A percentile compares a stretch with the other conserved stretches of the same genome.
These are phyloP conservation scores for Phytopythium cucurbitacearum DNA, from an alignment of 352 stramenopile species.

Conservation along the genomic window DNA sequence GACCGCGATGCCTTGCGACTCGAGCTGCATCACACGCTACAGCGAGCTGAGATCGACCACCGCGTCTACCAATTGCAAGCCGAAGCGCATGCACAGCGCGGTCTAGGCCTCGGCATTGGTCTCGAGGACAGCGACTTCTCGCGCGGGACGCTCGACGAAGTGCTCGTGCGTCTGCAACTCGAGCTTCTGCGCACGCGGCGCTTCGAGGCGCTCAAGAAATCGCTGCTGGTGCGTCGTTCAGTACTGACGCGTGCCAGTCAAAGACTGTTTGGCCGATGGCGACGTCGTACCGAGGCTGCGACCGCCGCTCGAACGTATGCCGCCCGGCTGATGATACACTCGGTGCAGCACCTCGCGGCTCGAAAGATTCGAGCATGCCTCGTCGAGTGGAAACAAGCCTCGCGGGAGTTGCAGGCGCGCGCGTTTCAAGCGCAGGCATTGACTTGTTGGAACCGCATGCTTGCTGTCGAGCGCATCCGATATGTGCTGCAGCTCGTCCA, in stretches of 20 bases:
- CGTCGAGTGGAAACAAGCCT: slow-evolving; percentile 35
- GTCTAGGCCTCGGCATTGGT: not conserved
- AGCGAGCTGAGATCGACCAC: slow-evolving; percentile 62
- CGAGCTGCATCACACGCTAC: slow-evolving; percentile 55
- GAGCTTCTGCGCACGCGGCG: slow-evolving; percentile 57
- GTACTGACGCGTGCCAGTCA: slow-evolving; percentile 27
- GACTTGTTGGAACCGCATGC: slow-evolving; percentile 63
- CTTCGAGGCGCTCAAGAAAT: slow-evolving; percentile 60
- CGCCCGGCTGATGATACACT: slow-evolving; percentile 39
- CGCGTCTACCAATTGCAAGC: slow-evolving; percentile 43
- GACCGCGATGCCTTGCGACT: slow-evolving; percentile 63
- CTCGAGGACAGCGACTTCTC: slow-evolving; percentile 29
- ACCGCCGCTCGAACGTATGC: slow-evolving; percentile 23
- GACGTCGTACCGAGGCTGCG: slow-evolving; percentile 21
- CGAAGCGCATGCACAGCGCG: slow-evolving; percentile 11
- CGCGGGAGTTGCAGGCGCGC: slow-evolving; percentile 28
- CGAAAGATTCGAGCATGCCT: slow-evolving; percentile 27
- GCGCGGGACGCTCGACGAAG: slow-evolving; percentile 50
- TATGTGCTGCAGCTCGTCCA: slow-evolving; percentile 34
- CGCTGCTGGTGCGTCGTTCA: slow-evolving; percentile 47
- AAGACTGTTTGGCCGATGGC: slow-evolving; percentile 39
- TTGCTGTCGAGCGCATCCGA: slow-evolving; percentile 52
- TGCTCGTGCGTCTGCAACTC: slow-evolving; percentile 59
- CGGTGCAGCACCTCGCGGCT: slow-evolving; percentile 25
- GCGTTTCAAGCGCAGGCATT: slow-evolving; percentile 37